A percentile compares a stretch with the other conserved stretches of the same genome.
Conservation (phyloP, 352 stramenopile species). For the Phytophthora vignae region DNA sequence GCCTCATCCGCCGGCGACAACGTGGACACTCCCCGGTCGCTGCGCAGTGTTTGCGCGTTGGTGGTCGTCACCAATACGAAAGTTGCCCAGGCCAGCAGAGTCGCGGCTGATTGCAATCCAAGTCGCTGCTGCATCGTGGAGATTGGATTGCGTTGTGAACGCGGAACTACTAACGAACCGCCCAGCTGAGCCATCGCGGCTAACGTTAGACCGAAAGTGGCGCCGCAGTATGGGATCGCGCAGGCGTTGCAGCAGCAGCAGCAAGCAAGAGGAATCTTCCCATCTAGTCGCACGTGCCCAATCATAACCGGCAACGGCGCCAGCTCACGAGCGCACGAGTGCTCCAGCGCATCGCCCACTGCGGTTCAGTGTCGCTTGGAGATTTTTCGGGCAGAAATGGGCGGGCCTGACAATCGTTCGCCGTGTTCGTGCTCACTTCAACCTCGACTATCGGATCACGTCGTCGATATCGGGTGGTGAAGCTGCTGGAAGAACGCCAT, state of each 20-base stretch:
- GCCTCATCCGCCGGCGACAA: conserved; percentile 17
- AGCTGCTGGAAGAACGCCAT: too few species aligned
- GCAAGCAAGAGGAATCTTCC: conserved; percentile 2
- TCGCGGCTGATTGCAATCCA: background rate
- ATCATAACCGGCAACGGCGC: background rate
- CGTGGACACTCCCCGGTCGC: background rate
- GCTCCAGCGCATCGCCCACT: background rate
- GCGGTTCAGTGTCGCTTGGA: background rate
- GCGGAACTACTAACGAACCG: background rate
- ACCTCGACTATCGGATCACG: background rate
- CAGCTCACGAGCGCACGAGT: background rate
- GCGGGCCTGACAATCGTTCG: background rate
- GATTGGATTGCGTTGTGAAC: conserved; percentile 3
- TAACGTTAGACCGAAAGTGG: background rate
- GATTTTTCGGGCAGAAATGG: conserved; percentile 3
- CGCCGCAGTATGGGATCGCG: conserved; percentile 1
- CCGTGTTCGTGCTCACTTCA: conserved; percentile 2
- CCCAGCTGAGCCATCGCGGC: background rate
- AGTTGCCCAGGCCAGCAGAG: conserved; percentile 4
- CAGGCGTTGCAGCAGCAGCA: background rate
- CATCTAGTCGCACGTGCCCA: conserved; percentile 1
- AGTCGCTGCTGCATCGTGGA: background rate
- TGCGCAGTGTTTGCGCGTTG: conserved; percentile 24
- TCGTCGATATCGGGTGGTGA: background rate
- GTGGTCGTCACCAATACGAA: background rate